phyloP scores from a whole-genome alignment of 495 filamentous ascomycete species.

The Aspergillus taichungensis region DNA sequence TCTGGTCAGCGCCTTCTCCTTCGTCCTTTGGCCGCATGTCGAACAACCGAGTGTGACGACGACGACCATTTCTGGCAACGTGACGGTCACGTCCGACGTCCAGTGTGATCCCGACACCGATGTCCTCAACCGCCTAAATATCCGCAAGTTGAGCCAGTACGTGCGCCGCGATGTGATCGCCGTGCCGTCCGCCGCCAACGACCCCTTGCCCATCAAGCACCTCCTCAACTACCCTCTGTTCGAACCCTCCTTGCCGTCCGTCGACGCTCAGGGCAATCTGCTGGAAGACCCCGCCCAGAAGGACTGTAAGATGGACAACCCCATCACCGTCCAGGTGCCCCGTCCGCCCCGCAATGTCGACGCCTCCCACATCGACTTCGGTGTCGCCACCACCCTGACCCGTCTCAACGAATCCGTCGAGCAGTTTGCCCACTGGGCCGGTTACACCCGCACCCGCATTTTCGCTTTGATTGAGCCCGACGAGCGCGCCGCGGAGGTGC shows the following conservation, averaged over 20 bases:
- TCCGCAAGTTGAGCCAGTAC: constrained; percentile 28
- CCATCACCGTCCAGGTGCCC: constrained; percentile 28
- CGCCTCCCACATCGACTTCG: constrained; percentile 49
- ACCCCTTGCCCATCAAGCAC: constrained; percentile 24
- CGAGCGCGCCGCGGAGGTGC: constrained; percentile 20
- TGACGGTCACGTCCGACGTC: constrained; percentile 27
- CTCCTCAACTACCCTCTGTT: constrained; percentile 26
- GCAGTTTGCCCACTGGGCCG: constrained; percentile 53
- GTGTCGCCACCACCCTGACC: constrained; percentile 49
- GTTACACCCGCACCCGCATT: constrained; percentile 45
- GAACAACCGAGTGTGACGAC: constrained; percentile 8
- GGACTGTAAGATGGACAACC: constrained; percentile 25
- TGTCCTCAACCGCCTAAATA: constrained; percentile 19
- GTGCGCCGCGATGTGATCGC: constrained; percentile 35
- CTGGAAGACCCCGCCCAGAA: constrained; percentile 9
- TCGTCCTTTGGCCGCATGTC: constrained; percentile 23
- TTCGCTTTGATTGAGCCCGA: constrained; percentile 47
- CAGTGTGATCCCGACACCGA: constrained; percentile 27
- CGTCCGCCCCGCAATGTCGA: constrained; percentile 25
- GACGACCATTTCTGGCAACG: constrained; percentile 18
- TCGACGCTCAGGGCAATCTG: no score
- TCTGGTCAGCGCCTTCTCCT: constrained; percentile 9
- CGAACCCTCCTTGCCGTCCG: constrained; percentile 1
- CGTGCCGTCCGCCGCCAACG: constrained; percentile 17
- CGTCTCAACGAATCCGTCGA: constrained; percentile 48